A percentile compares a stretch with the other conserved stretches of the same genome.
Evolutionary conservation across 306 rosid species (phyloP).

Genomic region (Cajanus cajan): DNA sequence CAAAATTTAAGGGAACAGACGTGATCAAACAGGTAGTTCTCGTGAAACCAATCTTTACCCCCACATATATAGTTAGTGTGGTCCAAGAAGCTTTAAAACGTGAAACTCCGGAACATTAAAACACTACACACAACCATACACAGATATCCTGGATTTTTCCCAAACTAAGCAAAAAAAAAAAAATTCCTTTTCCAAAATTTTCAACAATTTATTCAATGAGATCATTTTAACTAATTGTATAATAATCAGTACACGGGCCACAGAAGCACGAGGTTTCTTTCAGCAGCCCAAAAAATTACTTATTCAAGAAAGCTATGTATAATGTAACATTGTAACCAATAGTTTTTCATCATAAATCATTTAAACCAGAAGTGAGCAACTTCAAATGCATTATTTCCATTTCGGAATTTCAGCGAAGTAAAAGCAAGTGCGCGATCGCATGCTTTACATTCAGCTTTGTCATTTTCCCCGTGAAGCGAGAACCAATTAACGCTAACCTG

Average conservation of each 20-base stretch:
- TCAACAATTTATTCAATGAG: not conserved
- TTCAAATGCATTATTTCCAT: not conserved
- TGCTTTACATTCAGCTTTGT: not conserved
- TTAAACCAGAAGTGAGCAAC: not conserved
- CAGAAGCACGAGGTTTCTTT: not conserved
- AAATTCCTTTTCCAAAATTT: not conserved
- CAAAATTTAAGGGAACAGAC: not conserved
- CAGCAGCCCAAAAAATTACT: conserved; percentile 25
- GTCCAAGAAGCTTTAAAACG: not conserved
- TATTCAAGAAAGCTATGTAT: not conserved
- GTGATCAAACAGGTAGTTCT: not conserved
- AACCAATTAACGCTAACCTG: conserved; percentile 39
- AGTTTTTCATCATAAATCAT: not conserved
- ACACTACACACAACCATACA: not conserved
- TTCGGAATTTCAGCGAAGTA: not conserved
- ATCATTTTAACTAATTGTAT: not conserved
- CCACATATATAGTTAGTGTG: not conserved
- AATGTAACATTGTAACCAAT: not conserved
- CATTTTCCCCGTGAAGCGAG: not conserved
- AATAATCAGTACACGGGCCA: not conserved
- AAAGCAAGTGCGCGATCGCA: not conserved
- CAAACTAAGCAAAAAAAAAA: not conserved
- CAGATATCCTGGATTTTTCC: not conserved
- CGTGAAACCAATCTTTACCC: not conserved
- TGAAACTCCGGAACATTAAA: not conserved